Evolutionary conservation across 345 rosid species (phyloP), one percentile per base, ranked within the genome.

Genomic region (Populus tremula): DNA sequence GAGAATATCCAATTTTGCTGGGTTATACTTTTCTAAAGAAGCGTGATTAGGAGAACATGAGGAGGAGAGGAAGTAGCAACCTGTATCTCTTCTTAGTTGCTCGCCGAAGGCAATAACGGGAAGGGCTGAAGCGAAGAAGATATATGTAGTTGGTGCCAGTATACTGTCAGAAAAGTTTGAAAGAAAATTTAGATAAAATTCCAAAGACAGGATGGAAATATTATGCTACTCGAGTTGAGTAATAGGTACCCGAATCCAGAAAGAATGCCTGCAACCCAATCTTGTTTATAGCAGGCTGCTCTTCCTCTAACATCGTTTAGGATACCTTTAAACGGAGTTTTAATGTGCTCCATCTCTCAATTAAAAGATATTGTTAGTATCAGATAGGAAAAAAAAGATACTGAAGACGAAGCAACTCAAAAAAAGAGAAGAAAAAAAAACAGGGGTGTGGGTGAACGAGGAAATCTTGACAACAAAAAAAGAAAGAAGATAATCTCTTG

Each of bases 81-180:
- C 94, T 76, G 98, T 93, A n/a, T 90, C 90, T 71, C 93, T 84
- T 73, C 90, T 88, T 6, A 93, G 86, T 74, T 92, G 98, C 81
- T 93, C 97, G 1, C 98, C 98, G 18, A 93, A 93, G 20, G 97
- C 94, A 5, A 93, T 86, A 45, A 93, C 98, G 9, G 95, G 98
- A 77, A 93, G 87, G 5, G 95, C 92, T 70, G 97, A 93, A 13
- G 98, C 97, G 47, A 92, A 93, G 82, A 89, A 91, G 9, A 89
- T 93, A 73, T 91, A 93, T n/a, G 94, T 85, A 0, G 97, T 91
- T 2, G 98, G 97, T 33, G 98, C 94, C 79, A 91, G 70, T 77
- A 93, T 88, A 78, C 98, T 93, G 75, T 9, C 35, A 77, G 14
- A 65, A 67, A 71, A 45, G 4, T 5, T 13, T 0, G 29, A 72